Conservation (phyloP, 495 filamentous ascomycete genomes). For the Cercophora scortea region DNA sequence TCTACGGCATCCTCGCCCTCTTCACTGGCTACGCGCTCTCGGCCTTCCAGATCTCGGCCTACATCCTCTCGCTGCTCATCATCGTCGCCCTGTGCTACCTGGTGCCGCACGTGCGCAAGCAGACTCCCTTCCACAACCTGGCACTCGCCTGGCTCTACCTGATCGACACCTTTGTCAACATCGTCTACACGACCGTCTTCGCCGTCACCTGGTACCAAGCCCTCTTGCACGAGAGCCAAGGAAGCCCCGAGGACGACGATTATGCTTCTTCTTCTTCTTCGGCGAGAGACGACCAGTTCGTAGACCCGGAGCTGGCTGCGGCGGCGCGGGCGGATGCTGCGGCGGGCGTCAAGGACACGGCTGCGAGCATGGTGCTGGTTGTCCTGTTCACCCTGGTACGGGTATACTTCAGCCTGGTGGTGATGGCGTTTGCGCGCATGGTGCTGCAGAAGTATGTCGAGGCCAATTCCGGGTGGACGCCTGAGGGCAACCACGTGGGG, state of each 20-base stretch:
- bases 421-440: slow-evolving; percentile 70
- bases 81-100: slow-evolving; percentile 55
- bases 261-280: slow-evolving; percentile 9
- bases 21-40: slow-evolving; percentile 59
- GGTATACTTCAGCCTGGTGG: slow-evolving; percentile 68
- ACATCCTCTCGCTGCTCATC: slow-evolving; percentile 70
- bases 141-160: slow-evolving; percentile 69
- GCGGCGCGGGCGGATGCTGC: slow-evolving; percentile 17
- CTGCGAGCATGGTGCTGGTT: slow-evolving; percentile 69
- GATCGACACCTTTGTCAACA: slow-evolving; percentile 72
- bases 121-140: slow-evolving; percentile 59
- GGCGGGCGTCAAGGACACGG: slow-evolving; percentile 60
- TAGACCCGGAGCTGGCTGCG: background rate
- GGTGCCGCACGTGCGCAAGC: slow-evolving; percentile 61
- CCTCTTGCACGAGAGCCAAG: slow-evolving; percentile 34
- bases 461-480: background rate
- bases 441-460: slow-evolving; percentile 56
- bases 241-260: slow-evolving; percentile 10
- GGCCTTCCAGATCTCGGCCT: slow-evolving; percentile 66
- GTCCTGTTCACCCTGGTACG: slow-evolving; percentile 62
- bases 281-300: slow-evolving; percentile 1
- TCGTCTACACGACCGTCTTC: slow-evolving; percentile 69
- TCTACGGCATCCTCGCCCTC: slow-evolving; percentile 83
- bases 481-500: too few species aligned
- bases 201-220: slow-evolving; percentile 77